Base-by-base conservation (phyloP, 306 rosid species). In the Quercus robur region DNA sequence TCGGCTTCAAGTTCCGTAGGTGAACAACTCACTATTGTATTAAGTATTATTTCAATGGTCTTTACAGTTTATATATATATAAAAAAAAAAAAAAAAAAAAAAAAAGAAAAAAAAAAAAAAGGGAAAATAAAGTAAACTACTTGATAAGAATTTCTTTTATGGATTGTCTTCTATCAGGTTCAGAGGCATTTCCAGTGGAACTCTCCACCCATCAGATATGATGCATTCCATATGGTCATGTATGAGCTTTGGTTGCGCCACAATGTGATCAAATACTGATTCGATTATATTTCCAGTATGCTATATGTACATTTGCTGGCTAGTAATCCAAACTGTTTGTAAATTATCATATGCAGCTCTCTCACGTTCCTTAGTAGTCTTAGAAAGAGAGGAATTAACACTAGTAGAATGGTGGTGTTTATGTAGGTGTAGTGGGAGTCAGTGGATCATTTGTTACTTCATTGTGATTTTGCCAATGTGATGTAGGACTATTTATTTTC, bases 141-240 rank as follows among this genome's bases (percentile, higher is more conserved):
- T 51, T 25, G 70, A n/a, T 38, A 72, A 69, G 73, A 80, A 77
- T 73, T 77, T 71, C 31, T 4, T 81, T 85, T 70, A 59, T 89
- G 35, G 38, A 52, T 35, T 75, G 74, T 71, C 71, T 63, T 63
- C 26, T 79, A 64, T 80, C 92, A 95, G 99, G 90, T 91, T 84
- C 99, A 95, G 90, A 90, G 74, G 74, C 99, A 95, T 79, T 95
- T 91, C 84, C 94, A 93, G 51, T 95, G 99, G 99, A 93, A 95
- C 84, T 75, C 99, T 11, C 98, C 98, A 3, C 94, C 99, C 15
- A 51, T 87, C 70, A 88, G 85, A 81, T 85, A 62, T 33, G 98
- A 96, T 86, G 97, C 94, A 76, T 93, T 96, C 80, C 97, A 96
- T 81, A 88, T 93, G 99, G 97, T 93, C 58, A 96, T 93, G 96